Evolutionary conservation across 305 asterid genomes (phyloP).

Genomic region (Fraxinus latifolia): DNA sequence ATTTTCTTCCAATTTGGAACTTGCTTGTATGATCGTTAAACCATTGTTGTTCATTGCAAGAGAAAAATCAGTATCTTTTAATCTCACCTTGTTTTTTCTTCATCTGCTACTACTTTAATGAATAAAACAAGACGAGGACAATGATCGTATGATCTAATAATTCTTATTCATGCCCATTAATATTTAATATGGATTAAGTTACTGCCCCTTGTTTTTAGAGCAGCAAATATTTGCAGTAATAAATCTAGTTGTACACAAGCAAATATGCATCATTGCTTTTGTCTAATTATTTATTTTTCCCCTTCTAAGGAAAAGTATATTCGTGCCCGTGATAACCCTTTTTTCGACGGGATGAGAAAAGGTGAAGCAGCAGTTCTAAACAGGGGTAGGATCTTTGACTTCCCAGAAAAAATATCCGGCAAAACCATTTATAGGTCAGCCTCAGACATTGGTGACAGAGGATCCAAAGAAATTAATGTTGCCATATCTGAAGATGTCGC

Average conservation of each 20-base stretch:
- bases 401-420: slow-evolving; percentile 33
- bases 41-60: not conserved
- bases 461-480: slow-evolving; percentile 27
- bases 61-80: not conserved
- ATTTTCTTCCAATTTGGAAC: not conserved
- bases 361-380: slow-evolving; percentile 43
- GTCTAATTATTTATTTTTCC: not conserved
- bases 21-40: not conserved
- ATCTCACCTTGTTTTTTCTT: not conserved
- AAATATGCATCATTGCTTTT: not conserved
- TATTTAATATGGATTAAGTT: not conserved
- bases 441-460: slow-evolving; percentile 51
- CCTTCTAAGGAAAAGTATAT: slow-evolving; percentile 40
- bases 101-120: slow-evolving; percentile 2
- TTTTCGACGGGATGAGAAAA: slow-evolving; percentile 69
- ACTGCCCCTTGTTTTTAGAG: not conserved
- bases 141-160: not conserved
- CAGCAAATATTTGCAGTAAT: not conserved
- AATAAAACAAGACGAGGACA: not conserved
- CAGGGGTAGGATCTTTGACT: slow-evolving; percentile 38
- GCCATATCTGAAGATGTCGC: slow-evolving; percentile 31
- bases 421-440: slow-evolving; percentile 35
- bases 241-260: not conserved
- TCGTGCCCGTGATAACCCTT: slow-evolving; percentile 65
- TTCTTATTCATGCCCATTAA: not conserved